Base-by-base conservation (phyloP, 73 alveolate species). In the Paramecium caudatum region DNA sequence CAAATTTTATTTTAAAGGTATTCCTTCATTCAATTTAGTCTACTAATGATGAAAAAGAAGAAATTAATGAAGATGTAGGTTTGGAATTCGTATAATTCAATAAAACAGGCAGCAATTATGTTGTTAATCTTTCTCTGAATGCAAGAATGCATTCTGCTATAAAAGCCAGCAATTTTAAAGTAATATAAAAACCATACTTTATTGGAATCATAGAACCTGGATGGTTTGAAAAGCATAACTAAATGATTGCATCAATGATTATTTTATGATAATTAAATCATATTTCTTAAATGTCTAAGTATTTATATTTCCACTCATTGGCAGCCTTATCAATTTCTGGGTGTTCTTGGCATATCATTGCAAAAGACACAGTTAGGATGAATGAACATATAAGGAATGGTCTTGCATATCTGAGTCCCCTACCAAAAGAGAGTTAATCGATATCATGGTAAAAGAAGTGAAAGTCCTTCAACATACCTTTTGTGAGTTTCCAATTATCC, bases 181-280 rank as follows among this genome's bases (percentile, higher is more conserved):
- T 21, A 55, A 55, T 55, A 55, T 55, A 37, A 23, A 55, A 55
- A 55, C 80, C 80, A 27, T 55, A 55, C 80, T 55, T 55, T 55
- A 55, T 55, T 55, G 80, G 80, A 0, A 21, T 55, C 23, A 55
- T 55, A 19, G 80, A 55, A 10, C 80, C 80, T 55, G 30, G 30
- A 27, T 55, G 80, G 80, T 55, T 27, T 27, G 80, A 55, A 6
- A 55, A 55, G 30, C 80, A 55, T 55, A 55, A 55, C 30, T 55
- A 55, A 43, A 55, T 55, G 80, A 55, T 55, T 55, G 80, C 80
- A 55, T 55, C 80, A 5, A 55, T 55, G 80, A 55, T 55, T 27
- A 55, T 55, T 23, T 55, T 55, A 55, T 55, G 80, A 55, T 27
- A 55, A 27, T 55, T 55, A 23, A 10, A 27, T 55, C 25, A 49